Evolutionary conservation across 2,329 filamentous ascomycete species (phyloP), one percentile per base, ranked within the genome.

Genomic region (Samsoniella hepiali): DNA sequence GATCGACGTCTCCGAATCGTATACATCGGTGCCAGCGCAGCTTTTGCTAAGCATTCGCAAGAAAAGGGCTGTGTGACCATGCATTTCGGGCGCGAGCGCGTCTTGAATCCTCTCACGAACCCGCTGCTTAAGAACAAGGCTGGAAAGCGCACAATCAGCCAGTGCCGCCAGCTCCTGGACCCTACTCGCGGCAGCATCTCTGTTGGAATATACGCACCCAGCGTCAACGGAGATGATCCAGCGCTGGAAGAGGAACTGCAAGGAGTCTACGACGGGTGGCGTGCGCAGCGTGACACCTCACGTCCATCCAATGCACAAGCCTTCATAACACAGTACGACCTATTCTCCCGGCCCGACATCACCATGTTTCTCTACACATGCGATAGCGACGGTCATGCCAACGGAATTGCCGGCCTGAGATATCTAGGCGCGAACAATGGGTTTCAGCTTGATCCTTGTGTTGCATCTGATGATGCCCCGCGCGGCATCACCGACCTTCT

Each of bases 401-500:
- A 67, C 32, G 68, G 68, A 8, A 63, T 68, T 22, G 68, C 67
- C 3, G 65, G 64, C n/a, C 61, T 69, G 32, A 62, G 68, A 15
- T 64, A 66, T 17, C 53, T 69, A 1, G 68, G 67, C 15, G 68
- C 65, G 22, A 63, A 67, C 45, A 64, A 64, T 2, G 68, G 68
- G 0, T 69, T 69, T 38, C 68, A 68, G 38, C 50, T 68, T 7
- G 68, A 69, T 22, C 68, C 68, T 3, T 69, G 68, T 60, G 65
- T 69, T 34, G 68, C 68, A 27, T 60, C 66, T 2, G 50, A 71
- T 67, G 27, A 74, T 68, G 9, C 58, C 57, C 2, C 73, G 68
- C 15, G 64, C 69, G 15, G 68, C 67, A 67, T 74, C 70, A 66
- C 66, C 3, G 67, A 68, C 8, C 58, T 69, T 11, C 64, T 68